Evolutionary conservation across 2,329 filamentous ascomycete genomes (phyloP), one percentile per base, ranked within the genome.

Genomic region (Ophiostoma quercus): DNA sequence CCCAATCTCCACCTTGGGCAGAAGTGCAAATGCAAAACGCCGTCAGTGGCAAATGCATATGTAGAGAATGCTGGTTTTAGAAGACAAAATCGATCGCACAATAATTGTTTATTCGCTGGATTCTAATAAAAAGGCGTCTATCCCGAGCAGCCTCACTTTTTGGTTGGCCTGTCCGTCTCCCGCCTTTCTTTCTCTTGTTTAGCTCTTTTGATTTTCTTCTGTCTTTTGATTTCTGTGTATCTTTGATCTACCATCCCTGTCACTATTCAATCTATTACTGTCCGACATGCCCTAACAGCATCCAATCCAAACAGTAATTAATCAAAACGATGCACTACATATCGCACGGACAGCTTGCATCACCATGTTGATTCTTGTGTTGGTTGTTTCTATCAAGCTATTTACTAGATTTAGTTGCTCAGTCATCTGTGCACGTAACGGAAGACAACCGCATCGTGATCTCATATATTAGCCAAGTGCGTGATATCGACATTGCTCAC

Each of bases 1-100:
- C 70, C 70, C 68, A 69, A 71, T 69, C 54, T 12, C 67, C 67
- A 67, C 65, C 16, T 71, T 67, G 67, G 70, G 68, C 66, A 37
- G 47, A 57, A 71, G n/a, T 57, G 43, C 43, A 34, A 34, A 34
- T 47, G 16, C 43, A 47, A 16, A 47, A 19, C 32, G 34, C n/a
- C 37, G 7, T 41, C 34, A 22, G 62, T 65, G 62, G 62, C 62
- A 22, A 65, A 41, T 25, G 12, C 34, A 11, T 29, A 29, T 8
- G 12, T 11, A 5, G 25, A 32, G 22, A 34, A 34, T 19, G 14
- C 16, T 19, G 22, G 29, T 7, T 25, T 25, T 16, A 63, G 2
- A 8, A n/a, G 29, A 34, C 32, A 65, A 19, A 37, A 12, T 37
- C 34, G 62, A 39, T 8, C 32, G 34, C 62, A 39, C 62, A 65